Percentiles rank a stretch among this genome's conserved stretches.
Conservation (phyloP, 805 yeast species). For the Ogataea pignaliae region DNA sequence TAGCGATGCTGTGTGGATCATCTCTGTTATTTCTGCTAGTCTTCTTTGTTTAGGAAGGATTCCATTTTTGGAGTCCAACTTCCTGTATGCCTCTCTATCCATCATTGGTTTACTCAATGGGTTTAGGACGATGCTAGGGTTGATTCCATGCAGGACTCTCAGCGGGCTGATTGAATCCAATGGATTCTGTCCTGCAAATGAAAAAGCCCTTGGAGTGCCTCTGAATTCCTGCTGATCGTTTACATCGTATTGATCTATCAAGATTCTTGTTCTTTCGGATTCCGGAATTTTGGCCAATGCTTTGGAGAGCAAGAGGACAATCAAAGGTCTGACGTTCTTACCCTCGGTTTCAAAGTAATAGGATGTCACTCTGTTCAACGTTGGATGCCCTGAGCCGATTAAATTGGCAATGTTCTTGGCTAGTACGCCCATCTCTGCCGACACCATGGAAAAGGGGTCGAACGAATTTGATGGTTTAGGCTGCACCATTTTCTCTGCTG, state of each 20-base stretch:
- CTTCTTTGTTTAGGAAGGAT: conserved; percentile 93
- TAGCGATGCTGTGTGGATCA: conserved; percentile 96
- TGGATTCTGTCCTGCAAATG: conserved; percentile 57
- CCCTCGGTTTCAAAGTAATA: conserved; percentile 97
- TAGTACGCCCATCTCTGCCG: conserved; percentile 85
- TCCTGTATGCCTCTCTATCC: conserved; percentile 49
- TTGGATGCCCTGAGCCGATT: conserved; percentile 92
- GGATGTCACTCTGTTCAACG: conserved; percentile 84
- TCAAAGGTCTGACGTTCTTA: conserved; percentile 87
- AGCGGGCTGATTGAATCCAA: conserved; percentile 74
- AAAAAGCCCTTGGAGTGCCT: conserved; percentile 50
- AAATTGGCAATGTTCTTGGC: conserved; percentile 83
- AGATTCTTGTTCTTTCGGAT: conserved; percentile 57
- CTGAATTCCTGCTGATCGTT: conserved; percentile 59
- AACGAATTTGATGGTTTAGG: conserved; percentile 48
- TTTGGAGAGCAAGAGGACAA: conserved; percentile 78
- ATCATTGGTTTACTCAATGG: conserved; percentile 82
- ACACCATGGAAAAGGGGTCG: conserved; percentile 88
- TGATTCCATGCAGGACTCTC: conserved; percentile 80
- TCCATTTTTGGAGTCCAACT: conserved; percentile 57
- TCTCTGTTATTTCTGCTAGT: conserved; percentile 94
- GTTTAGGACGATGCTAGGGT: conserved; percentile 75
- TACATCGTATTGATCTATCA: conserved; percentile 60
- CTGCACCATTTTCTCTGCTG: conserved; percentile 72
- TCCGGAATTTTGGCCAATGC: conserved; percentile 75